phyloP scores from a whole-genome alignment of 2,329 filamentous ascomycete genomes.

The Microascus cirrosus region DNA sequence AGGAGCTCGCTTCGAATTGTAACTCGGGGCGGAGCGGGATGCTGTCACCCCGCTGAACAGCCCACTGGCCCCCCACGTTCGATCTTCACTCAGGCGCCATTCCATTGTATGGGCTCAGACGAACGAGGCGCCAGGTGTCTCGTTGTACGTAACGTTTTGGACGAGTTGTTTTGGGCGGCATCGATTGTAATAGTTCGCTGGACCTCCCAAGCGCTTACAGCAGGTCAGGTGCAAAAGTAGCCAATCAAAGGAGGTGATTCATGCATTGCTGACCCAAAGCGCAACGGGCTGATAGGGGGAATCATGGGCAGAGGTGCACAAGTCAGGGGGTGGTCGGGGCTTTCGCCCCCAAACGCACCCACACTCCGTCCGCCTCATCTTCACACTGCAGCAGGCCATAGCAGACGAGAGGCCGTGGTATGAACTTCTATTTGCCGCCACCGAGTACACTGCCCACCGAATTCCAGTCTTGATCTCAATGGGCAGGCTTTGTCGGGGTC shows the following conservation, averaged over 20 bases:
- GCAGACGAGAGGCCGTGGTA: background rate
- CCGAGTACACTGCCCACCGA: background rate
- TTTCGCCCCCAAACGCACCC: background rate
- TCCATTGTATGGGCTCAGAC: background rate
- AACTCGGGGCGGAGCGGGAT: background rate
- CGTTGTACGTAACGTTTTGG: background rate
- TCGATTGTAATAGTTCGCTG: background rate
- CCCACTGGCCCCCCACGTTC: background rate
- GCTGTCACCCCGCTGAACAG: background rate
- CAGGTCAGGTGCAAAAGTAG: background rate
- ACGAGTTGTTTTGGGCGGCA: background rate
- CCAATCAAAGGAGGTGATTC: background rate
- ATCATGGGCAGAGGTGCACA: background rate
- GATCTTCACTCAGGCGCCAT: background rate
- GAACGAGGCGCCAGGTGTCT: background rate
- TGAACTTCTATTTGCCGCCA: background rate
- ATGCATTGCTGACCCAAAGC: background rate
- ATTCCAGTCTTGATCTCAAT: background rate
- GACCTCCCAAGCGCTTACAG: background rate
- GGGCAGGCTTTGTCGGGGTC: no score
- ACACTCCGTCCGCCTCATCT: background rate
- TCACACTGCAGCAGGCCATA: background rate
- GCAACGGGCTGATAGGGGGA: background rate
- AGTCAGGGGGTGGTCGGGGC: background rate
- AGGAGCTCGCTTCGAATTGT: background rate